Percentiles rank a stretch among this genome's conserved stretches.
These are phyloP conservation scores for Sporothrix dimorphospora DNA, from an alignment of 2,329 filamentous ascomycete species.

Conservation along the genomic window DNA sequence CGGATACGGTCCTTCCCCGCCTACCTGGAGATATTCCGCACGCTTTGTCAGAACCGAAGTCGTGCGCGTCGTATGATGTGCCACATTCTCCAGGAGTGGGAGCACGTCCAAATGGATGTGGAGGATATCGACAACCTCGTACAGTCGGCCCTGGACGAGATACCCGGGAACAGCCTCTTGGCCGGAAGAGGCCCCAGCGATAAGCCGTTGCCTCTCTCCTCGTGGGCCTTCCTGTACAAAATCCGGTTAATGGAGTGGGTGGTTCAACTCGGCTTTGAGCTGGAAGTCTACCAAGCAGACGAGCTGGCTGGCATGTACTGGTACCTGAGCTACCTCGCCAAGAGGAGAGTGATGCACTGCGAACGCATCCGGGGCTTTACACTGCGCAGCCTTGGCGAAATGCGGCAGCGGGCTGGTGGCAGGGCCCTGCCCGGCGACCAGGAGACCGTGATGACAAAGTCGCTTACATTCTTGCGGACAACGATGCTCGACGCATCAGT, in stretches of 20 bases:
- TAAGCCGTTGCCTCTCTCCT: conserved; percentile 74
- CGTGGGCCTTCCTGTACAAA: conserved; percentile 90
- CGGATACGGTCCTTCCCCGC: conserved; percentile 65
- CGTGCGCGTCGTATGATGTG: conserved; percentile 87
- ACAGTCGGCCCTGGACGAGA: conserved; percentile 62
- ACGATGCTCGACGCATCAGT: conserved; percentile 68
- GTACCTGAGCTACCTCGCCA: conserved; percentile 76
- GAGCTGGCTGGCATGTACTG: conserved; percentile 90
- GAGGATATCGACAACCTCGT: conserved; percentile 75
- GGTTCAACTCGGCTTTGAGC: conserved; percentile 90
- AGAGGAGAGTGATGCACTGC: conserved; percentile 68
- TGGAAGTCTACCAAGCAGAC: conserved; percentile 83
- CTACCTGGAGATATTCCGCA: conserved; percentile 82
- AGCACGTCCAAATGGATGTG: conserved; percentile 70
- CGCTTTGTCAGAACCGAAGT: conserved; percentile 87
- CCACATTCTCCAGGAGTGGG: conserved; percentile 70
- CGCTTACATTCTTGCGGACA: conserved; percentile 60
- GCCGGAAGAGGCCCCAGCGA: conserved; percentile 20
- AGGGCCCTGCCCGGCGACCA: conserved; percentile 39
- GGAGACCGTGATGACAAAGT: conserved; percentile 51
- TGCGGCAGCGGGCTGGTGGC: conserved; percentile 34
- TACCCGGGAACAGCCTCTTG: conserved; percentile 44
- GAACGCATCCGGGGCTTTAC: conserved; percentile 74
- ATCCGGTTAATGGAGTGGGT: conserved; percentile 85
- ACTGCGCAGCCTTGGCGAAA: conserved; percentile 45